Evolutionary conservation across 2,329 filamentous ascomycete genomes (phyloP).

Genomic region (Xylariaceae sp.): DNA sequence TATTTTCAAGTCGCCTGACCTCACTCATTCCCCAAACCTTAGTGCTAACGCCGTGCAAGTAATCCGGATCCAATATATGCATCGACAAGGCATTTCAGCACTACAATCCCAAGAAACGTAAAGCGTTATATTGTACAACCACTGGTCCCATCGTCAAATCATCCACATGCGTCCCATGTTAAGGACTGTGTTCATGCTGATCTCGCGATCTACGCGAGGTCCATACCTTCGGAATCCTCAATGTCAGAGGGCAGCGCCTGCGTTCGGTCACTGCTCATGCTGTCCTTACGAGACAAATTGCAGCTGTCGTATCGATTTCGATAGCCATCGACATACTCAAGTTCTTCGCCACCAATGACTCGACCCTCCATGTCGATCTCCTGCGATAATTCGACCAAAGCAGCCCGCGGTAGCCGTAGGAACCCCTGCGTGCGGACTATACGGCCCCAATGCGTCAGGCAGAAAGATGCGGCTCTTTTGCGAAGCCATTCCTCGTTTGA

Average conservation of each 20-base stretch:
- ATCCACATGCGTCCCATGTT: no score
- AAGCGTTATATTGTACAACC: background rate
- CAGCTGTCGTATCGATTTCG: constrained; percentile 41
- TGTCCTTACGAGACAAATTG: constrained; percentile 48
- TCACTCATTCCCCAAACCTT: no score
- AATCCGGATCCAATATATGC: no score
- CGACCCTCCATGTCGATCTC: constrained; percentile 92
- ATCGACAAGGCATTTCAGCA: no score
- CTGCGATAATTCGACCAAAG: constrained; percentile 86
- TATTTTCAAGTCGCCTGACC: no score
- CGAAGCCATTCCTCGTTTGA: constrained; percentile 93
- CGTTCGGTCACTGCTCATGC: constrained; percentile 55
- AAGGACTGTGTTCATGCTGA: no score
- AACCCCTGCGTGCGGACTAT: constrained; percentile 89
- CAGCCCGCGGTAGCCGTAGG: constrained; percentile 69
- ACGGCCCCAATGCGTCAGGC: constrained; percentile 90
- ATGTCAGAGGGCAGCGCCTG: constrained; percentile 53
- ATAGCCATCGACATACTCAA: constrained; percentile 54
- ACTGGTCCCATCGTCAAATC: background rate
- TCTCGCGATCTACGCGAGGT: constrained; percentile 35
- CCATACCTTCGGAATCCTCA: constrained; percentile 61
- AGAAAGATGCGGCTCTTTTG: constrained; percentile 81
- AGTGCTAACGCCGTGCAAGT: no score
- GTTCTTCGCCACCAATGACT: constrained; percentile 81
- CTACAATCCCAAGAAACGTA: no score